A percentile compares a stretch with the other conserved stretches of the same genome.
Conservation (phyloP, 768 basidiomycete genomes). For the Infundibulicybe gibba region DNA sequence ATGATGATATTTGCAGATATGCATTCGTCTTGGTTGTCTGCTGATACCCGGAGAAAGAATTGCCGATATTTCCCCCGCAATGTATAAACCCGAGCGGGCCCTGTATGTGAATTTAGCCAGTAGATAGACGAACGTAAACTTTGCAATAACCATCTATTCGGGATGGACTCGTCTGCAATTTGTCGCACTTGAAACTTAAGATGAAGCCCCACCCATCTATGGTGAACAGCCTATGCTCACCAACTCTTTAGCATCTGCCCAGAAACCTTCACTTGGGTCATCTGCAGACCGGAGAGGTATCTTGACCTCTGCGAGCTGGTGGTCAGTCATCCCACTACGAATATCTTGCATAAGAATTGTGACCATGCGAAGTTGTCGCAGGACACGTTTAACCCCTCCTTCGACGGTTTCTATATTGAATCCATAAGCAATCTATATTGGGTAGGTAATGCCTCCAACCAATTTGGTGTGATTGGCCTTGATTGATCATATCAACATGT, state of each 20-base stretch:
- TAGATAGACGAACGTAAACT: conserved; percentile 3
- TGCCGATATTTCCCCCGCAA: conserved; percentile 68
- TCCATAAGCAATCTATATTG: too few species aligned
- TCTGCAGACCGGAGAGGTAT: conserved; percentile 51
- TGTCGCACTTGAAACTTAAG: conserved; percentile 30
- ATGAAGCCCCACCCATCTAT: neutral
- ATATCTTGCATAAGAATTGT: conserved; percentile 67
- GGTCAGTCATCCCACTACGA: conserved; percentile 49
- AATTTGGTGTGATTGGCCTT: neutral
- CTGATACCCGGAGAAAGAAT: conserved; percentile 58
- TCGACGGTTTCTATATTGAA: neutral
- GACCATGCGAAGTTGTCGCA: conserved; percentile 42
- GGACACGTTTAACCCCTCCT: conserved; percentile 7
- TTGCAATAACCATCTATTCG: conserved; percentile 58
- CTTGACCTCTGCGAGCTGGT: conserved; percentile 62
- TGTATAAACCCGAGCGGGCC: conserved; percentile 66
- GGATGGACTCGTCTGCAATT: conserved; percentile 58
- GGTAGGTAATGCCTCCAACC: too few species aligned
- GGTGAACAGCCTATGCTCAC: conserved; percentile 22
- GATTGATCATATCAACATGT: neutral
- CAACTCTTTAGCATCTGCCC: conserved; percentile 69
- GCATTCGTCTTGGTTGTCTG: conserved; percentile 46
- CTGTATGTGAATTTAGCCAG: conserved; percentile 24
- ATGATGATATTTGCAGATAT: conserved; percentile 57
- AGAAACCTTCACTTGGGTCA: conserved; percentile 53